Percentiles rank a stretch among this genome's conserved stretches.
Conservation (phyloP, 441 rosid genomes). For the Kokia cookei region DNA sequence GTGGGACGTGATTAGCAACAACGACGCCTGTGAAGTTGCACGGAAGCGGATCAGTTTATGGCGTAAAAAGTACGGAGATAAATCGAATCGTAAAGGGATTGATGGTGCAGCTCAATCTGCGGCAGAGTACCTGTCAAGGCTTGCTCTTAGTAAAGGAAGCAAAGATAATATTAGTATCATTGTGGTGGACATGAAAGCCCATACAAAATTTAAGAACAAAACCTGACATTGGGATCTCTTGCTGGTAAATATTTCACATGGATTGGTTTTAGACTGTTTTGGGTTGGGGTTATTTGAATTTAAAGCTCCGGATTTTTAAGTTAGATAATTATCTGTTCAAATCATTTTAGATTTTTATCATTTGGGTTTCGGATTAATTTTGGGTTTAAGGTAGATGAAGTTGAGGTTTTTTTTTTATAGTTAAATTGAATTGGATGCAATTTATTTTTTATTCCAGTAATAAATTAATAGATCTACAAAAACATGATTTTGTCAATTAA, state of each 20-base stretch:
- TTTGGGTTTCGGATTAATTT: no score
- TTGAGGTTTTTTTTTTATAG: no score
- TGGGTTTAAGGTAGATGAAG: no score
- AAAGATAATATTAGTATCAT: slow-evolving; percentile 53
- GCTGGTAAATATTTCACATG: background rate
- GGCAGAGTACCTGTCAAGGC: slow-evolving; percentile 48
- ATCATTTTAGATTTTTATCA: no score
- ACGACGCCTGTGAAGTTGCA: slow-evolving; percentile 54
- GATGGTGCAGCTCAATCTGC: slow-evolving; percentile 60
- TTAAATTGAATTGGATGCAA: no score
- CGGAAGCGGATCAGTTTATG: slow-evolving; percentile 49
- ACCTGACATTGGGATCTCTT: background rate
- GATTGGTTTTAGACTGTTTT: background rate
- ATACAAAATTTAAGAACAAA: slow-evolving; percentile 44
- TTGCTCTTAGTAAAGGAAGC: slow-evolving; percentile 61
- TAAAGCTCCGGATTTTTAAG: no score
- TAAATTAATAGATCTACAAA: no score
- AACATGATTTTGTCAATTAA: no score
- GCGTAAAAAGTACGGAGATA: slow-evolving; percentile 48
- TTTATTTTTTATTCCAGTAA: no score
- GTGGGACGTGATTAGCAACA: slow-evolving; percentile 61
- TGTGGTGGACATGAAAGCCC: slow-evolving; percentile 56
- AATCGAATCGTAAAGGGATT: slow-evolving; percentile 17
- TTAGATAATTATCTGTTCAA: no score
- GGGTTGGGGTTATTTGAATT: no score